Conservation (phyloP, 768 basidiomycete species). For the Xerocomus spinulosus region DNA sequence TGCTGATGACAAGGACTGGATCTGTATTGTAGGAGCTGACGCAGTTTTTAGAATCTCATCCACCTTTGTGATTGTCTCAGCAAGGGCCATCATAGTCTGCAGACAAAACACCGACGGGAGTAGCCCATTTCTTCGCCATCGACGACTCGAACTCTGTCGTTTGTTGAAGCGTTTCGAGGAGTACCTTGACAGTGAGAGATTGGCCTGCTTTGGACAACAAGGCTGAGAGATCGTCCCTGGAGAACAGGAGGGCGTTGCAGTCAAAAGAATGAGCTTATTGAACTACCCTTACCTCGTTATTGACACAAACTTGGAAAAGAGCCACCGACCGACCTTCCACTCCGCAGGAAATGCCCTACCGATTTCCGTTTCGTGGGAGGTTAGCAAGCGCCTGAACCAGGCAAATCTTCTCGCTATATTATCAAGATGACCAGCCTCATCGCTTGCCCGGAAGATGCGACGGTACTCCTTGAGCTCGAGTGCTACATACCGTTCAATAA, state of each 20-base stretch:
- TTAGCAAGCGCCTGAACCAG: conserved; percentile 86
- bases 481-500: conserved; percentile 85
- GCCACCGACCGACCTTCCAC: conserved; percentile 82
- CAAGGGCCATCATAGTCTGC: background rate
- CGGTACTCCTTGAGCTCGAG: conserved; percentile 94
- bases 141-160: conserved; percentile 84
- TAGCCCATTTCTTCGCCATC: conserved; percentile 78
- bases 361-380: conserved; percentile 84
- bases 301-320: conserved; percentile 84
- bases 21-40: conserved; percentile 46
- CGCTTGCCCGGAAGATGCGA: conserved; percentile 87
- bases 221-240: conserved; percentile 78
- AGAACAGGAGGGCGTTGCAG: background rate
- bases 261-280: background rate
- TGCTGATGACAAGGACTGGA: conserved; percentile 74
- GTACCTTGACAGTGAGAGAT: conserved; percentile 65
- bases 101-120: conserved; percentile 48
- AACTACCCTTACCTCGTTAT: conserved; percentile 64
- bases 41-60: conserved; percentile 58
- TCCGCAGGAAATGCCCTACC: conserved; percentile 76
- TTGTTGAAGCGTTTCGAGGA: conserved; percentile 84
- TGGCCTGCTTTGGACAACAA: conserved; percentile 76
- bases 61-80: conserved; percentile 39
- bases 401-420: conserved; percentile 90
- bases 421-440: conserved; percentile 95